Percentiles rank a stretch among this genome's conserved stretches.
Evolutionary conservation across 768 basidiomycete genomes (phyloP).

Genomic region (Rhodocollybia butyracea): DNA sequence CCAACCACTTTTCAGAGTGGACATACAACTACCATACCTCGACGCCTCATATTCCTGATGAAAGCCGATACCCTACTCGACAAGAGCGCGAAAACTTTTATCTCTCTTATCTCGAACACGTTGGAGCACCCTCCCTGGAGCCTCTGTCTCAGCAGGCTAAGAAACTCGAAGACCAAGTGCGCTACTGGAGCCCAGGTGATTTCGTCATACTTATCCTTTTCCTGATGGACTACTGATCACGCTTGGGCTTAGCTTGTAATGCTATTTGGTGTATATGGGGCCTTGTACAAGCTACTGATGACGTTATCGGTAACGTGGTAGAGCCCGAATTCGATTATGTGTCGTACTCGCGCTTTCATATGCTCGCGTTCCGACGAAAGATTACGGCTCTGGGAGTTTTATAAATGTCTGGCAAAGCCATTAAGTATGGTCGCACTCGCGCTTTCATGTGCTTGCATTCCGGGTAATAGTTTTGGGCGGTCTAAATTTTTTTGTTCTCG

Average conservation of each 20-base stretch:
- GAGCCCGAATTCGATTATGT: constrained; percentile 90
- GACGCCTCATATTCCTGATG: constrained; percentile 64
- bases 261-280: constrained; percentile 97
- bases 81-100: constrained; percentile 84
- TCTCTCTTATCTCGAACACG: constrained; percentile 69
- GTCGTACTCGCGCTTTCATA: constrained; percentile 69
- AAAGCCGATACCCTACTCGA: constrained; percentile 65
- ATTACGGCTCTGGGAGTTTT: constrained; percentile 40
- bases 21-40: constrained; percentile 82
- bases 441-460: background rate
- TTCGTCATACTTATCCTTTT: background rate
- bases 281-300: constrained; percentile 83
- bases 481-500: background rate
- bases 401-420: background rate
- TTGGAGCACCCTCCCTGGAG: constrained; percentile 28
- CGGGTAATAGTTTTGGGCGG: too few species aligned
- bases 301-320: constrained; percentile 52
- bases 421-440: background rate
- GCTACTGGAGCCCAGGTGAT: constrained; percentile 70
- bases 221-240: background rate
- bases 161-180: constrained; percentile 75
- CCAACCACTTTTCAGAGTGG: constrained; percentile 98
- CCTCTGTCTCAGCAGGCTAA: constrained; percentile 32
- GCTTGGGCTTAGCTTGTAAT: constrained; percentile 54
- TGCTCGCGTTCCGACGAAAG: constrained; percentile 60